Evolutionary conservation across 306 rosid genomes (phyloP).

Genomic region (Luffa aegyptiaca): DNA sequence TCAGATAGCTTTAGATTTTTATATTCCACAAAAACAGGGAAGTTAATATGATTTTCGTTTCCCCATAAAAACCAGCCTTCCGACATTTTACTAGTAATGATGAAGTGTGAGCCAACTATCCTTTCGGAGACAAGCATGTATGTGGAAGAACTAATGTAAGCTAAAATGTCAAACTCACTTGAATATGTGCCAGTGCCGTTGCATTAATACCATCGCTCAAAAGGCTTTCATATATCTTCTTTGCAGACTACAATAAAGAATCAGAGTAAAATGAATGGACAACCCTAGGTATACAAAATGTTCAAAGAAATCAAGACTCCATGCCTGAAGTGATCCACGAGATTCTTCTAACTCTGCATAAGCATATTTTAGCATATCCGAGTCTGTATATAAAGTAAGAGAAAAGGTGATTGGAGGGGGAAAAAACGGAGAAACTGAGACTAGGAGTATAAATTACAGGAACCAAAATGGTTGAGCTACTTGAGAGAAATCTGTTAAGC

Average conservation of each 20-base stretch:
- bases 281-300: conserved; percentile 4
- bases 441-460: conserved; percentile 2
- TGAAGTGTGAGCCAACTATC: background rate
- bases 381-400: conserved; percentile 34
- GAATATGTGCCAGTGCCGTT: conserved; percentile 83
- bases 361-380: conserved; percentile 85
- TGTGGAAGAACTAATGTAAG: background rate
- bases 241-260: conserved; percentile 64
- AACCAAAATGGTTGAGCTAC: background rate
- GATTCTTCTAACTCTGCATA: conserved; percentile 97
- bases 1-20: background rate
- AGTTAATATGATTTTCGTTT: background rate
- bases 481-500: background rate
- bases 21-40: background rate
- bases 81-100: background rate
- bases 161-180: conserved; percentile 32
- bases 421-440: background rate
- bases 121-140: background rate
- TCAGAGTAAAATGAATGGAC: conserved; percentile 1
- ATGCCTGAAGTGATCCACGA: conserved; percentile 92
- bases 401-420: background rate
- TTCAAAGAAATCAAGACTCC: conserved; percentile 6
- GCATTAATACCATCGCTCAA: conserved; percentile 58
- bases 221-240: conserved; percentile 78
- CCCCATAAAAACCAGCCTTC: background rate